Conservation (phyloP, 306 rosid species). For the Inga leiocalycina region DNA sequence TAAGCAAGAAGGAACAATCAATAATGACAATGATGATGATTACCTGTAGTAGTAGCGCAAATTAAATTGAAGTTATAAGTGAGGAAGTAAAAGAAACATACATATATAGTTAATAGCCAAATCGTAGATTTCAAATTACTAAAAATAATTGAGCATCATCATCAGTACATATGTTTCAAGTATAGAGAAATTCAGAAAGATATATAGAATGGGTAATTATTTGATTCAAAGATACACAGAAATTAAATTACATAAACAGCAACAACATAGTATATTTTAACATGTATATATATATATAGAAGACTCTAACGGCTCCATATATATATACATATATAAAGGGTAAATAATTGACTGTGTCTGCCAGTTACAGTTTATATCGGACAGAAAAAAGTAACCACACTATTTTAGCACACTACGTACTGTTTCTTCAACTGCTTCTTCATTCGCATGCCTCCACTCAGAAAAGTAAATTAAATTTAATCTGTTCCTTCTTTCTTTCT, state of each 20-base stretch:
- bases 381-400: conserved; percentile 14
- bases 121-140: background rate
- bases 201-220: conserved; percentile 5
- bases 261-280: background rate
- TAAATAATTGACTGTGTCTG: conserved; percentile 15
- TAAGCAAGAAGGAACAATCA: background rate
- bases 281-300: background rate
- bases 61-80: background rate
- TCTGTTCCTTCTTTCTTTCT: background rate
- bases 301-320: conserved; percentile 1
- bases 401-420: background rate
- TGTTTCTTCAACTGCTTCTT: background rate
- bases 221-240: conserved; percentile 16
- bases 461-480: conserved; percentile 6
- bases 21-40: background rate
- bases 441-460: conserved; percentile 19
- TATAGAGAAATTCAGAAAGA: conserved; percentile 14
- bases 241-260: background rate
- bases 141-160: background rate
- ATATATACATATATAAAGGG: background rate
- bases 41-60: background rate
- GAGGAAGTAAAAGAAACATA: background rate
- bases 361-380: background rate
- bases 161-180: background rate
- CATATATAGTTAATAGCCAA: background rate